Evolutionary conservation across 768 basidiomycete species (phyloP), one percentile per base, ranked within the genome.

Genomic region (Chalciporus sphaerocephalus): DNA sequence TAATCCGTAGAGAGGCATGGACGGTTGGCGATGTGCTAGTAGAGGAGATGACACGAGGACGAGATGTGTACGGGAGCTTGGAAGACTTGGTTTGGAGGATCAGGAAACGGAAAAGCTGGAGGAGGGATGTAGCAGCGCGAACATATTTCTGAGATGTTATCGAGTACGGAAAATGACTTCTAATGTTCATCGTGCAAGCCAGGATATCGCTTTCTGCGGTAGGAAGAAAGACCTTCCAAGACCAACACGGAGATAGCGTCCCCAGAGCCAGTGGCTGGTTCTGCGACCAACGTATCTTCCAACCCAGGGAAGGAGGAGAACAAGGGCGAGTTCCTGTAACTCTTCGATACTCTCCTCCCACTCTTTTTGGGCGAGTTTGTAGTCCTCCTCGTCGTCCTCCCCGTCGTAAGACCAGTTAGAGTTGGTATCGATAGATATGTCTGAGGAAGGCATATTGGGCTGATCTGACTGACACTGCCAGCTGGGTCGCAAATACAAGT

Each of bases 261-360:
- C 76, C 58, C 83, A 90, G 18, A 80, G 80, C 81, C 87, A 87
- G 59, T 91, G 77, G 55, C 87, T 88, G 77, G 86, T 92, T 62
- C 78, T 78, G 58, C 93, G 74, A 23, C 93, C 93, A 27, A 93
- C 61, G 79, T 83, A 95, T 62, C 90, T 93, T 42, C 93, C 93
- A 47, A 92, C 63, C 69, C 83, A 86, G 2, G 93, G 93, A 47
- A 96, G 70, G 37, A 94, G 71, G 20, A 94, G 84, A 46, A 91
- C 73, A 28, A 86, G 78, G 42, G 89, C 67, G 16, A 95, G 78
- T 61, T 91, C 79, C 60, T 87, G 83, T 36, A 96, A 75, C 62
- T 96, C 92, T 49, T 83, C 69, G 40, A 95, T 59, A 58, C 86
- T 89, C 65, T 96, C 93, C 57, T 92, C 85, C 93, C 93, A 95